Conservation (phyloP, 192 early-diverging fungal genomes). For the Backusella psychrophila region DNA sequence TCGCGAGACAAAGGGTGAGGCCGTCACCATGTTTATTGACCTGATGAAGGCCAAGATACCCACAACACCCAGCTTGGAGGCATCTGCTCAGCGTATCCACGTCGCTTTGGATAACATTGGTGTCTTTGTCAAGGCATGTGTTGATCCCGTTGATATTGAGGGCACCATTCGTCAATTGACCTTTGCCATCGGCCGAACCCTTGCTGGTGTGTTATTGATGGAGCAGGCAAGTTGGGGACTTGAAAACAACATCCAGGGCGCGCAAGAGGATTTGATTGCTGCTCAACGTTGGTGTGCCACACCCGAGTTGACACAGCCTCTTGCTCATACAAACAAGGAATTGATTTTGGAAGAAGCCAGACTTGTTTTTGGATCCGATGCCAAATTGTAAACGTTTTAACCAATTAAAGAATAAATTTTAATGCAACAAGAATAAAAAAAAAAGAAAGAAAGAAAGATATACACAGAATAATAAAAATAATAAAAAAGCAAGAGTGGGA, state of each 20-base stretch:
- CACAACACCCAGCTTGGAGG: neutral
- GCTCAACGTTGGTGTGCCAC: slow-evolving; percentile 21
- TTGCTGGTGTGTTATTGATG: slow-evolving; percentile 46
- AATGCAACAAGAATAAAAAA: too few relatives aligned
- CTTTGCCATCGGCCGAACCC: slow-evolving; percentile 44
- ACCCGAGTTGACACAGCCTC: slow-evolving; percentile 5
- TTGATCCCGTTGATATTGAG: slow-evolving; percentile 32
- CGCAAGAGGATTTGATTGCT: slow-evolving; percentile 10
- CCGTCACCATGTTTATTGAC: neutral
- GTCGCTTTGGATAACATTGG: slow-evolving; percentile 22
- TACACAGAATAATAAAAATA: neutral
- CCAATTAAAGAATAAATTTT: too few relatives aligned
- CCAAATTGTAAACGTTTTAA: slow-evolving; percentile 3
- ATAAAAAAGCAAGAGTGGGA: neutral
- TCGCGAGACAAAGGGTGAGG: slow-evolving; percentile 41
- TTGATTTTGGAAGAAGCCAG: slow-evolving; percentile 18
- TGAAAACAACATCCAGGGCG: neutral
- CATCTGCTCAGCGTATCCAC: slow-evolving; percentile 26
- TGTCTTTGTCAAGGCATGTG: slow-evolving; percentile 17
- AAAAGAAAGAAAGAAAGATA: neutral
- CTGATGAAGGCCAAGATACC: neutral
- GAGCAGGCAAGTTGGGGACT: slow-evolving; percentile 49
- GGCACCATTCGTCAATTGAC: slow-evolving; percentile 43
- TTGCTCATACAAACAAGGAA: neutral
- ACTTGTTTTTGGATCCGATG: slow-evolving; percentile 19